phyloP scores from a whole-genome alignment of 2,329 filamentous ascomycete species.

The Didymosphaeria variabile region DNA sequence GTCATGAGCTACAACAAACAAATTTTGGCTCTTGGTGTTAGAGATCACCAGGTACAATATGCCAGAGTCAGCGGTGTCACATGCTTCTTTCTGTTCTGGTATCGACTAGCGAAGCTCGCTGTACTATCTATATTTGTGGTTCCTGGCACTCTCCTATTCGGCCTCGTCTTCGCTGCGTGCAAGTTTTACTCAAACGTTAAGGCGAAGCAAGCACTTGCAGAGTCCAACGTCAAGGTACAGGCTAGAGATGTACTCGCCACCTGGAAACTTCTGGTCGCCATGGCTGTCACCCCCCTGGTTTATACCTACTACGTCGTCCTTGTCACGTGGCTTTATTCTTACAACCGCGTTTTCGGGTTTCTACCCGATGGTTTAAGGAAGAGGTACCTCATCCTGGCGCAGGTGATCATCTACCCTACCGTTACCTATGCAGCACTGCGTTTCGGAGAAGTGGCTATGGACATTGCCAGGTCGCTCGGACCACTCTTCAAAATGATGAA shows the following conservation, averaged over 20 bases:
- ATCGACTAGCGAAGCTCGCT: slow-evolving; percentile 79
- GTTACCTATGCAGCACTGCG: slow-evolving; percentile 93
- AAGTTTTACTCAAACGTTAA: slow-evolving; percentile 51
- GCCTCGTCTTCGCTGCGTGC: slow-evolving; percentile 53
- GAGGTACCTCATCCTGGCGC: slow-evolving; percentile 67
- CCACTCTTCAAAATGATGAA: slow-evolving; percentile 86
- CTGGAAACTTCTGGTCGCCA: slow-evolving; percentile 53
- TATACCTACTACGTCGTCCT: slow-evolving; percentile 46
- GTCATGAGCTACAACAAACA: slow-evolving; percentile 88
- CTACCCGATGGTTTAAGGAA: slow-evolving; percentile 82
- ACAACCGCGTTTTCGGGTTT: slow-evolving; percentile 81
- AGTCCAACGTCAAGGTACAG: slow-evolving; percentile 52
- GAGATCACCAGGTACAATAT: slow-evolving; percentile 95
- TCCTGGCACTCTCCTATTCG: slow-evolving; percentile 86
- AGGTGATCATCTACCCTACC: slow-evolving; percentile 82
- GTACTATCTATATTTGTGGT: slow-evolving; percentile 82
- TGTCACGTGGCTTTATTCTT: slow-evolving; percentile 44
- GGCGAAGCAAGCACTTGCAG: slow-evolving; percentile 50
- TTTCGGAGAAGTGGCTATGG: slow-evolving; percentile 98
- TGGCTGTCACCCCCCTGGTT: slow-evolving; percentile 47
- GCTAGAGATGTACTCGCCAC: slow-evolving; percentile 53
- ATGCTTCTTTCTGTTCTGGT: slow-evolving; percentile 79
- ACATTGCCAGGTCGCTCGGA: slow-evolving; percentile 92
- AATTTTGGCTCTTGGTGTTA: slow-evolving; percentile 83
- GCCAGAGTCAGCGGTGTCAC: slow-evolving; percentile 81